These are phyloP conservation scores for Yamadazyma blattariae DNA, from an alignment of 1,139 yeast genomes.

Conservation along the genomic window DNA sequence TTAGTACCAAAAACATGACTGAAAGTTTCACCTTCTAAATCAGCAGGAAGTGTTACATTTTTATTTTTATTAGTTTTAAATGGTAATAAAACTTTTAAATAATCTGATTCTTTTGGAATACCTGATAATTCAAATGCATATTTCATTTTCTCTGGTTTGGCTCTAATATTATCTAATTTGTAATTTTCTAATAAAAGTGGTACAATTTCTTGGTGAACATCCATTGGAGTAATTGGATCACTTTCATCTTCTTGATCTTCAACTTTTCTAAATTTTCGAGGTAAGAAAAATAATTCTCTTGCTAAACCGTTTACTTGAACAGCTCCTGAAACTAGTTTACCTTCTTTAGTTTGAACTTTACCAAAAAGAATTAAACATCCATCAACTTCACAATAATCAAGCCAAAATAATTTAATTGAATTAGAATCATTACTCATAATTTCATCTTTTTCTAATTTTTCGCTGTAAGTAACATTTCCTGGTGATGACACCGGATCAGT, in stretches of 20 bases:
- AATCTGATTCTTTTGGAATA: conserved; percentile 78
- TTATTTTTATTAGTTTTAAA: conserved; percentile 56
- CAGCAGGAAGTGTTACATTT: conserved; percentile 53
- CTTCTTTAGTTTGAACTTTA: conserved; percentile 61
- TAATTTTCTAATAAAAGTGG: conserved; percentile 61
- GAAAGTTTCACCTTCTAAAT: conserved; percentile 74
- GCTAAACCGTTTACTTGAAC: conserved; percentile 70
- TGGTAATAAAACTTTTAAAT: conserved; percentile 76
- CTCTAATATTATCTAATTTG: conserved; percentile 60
- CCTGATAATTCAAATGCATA: conserved; percentile 87
- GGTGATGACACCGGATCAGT: conserved; percentile 18
- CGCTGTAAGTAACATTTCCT: conserved; percentile 24
- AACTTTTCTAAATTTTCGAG: conserved; percentile 46
- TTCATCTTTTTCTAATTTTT: conserved; percentile 45
- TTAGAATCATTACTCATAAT: conserved; percentile 38
- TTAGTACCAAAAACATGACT: conserved; percentile 77
- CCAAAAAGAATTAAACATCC: conserved; percentile 78
- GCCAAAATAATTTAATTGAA: conserved; percentile 78
- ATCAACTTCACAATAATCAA: conserved; percentile 82
- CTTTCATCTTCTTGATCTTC: conserved; percentile 41
- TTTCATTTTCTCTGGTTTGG: conserved; percentile 71
- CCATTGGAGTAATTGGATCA: conserved; percentile 49
- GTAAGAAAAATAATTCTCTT: conserved; percentile 77
- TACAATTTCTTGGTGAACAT: conserved; percentile 74
- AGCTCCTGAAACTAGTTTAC: conserved; percentile 67